Evolutionary conservation across 2,329 filamentous ascomycete species (phyloP), one percentile per base, ranked within the genome.

Genomic region (Colletotrichum theobromicola): DNA sequence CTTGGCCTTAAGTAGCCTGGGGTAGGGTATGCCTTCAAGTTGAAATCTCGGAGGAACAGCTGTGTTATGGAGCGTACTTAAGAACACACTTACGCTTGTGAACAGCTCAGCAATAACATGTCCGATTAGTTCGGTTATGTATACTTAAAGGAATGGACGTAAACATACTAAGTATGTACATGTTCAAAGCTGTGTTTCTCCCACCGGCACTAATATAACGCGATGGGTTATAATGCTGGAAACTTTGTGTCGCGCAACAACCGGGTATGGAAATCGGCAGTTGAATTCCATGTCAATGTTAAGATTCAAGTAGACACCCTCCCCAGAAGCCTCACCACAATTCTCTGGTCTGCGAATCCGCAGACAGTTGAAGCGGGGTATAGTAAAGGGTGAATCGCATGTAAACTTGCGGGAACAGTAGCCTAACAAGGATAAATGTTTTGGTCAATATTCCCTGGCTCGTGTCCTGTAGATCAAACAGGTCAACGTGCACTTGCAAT

Each of bases 41-140:
- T 18, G 21, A 50, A 4, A 10, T 21, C 10, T 50, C 42, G 0
- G 42, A 21, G 42, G 1, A 21, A 21, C n/a, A 21, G n/a, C n/a
- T 21, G 10, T 46, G 42, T 50, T 21, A 21, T 13, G 6, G 1
- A 50, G 42, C 4, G 2, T 21, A 21, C 21, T 10, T 3, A 18
- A 46, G 10, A 12, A 12, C 42, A 7, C n/a, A 3, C 42, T 12
- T 21, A 10, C 10, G 42, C 2, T 50, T 13, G n/a, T 7, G 0
- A 2, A 12, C 21, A 50, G 5, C 3, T n/a, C 0, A 4, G n/a
- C 0, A 3, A 0, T 50, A 7, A 21, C n/a, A 3, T 50, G 13
- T 10, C n/a, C n/a, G 42, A 21, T 2, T 18, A 50, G 4, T 13
- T n/a, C 21, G 12, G 10, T 1, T 1, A 21, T 12, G 5, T 50